A percentile compares a stretch with the other conserved stretches of the same genome.
These are phyloP conservation scores for Murraya koenigii DNA, from an alignment of 345 rosid genomes.

Conservation along the genomic window DNA sequence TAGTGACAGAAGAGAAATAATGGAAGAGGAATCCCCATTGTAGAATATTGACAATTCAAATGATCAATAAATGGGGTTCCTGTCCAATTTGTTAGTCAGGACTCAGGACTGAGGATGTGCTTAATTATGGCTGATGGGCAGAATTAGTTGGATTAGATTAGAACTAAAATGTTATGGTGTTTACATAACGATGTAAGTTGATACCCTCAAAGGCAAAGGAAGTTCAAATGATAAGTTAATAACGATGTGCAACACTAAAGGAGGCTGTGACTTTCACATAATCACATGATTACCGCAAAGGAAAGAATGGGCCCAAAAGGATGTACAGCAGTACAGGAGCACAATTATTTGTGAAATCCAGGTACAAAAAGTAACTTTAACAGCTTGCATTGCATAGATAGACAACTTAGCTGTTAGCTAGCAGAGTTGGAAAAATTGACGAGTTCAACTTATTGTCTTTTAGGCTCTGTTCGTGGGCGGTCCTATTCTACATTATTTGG, in stretches of 20 bases:
- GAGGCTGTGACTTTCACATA: neutral
- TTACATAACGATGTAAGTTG: too few relatives aligned
- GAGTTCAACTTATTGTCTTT: neutral
- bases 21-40: neutral
- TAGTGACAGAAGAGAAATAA: neutral
- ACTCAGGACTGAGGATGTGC: neutral
- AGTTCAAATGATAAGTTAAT: neutral
- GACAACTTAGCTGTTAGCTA: neutral
- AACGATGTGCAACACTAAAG: neutral
- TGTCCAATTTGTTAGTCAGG: neutral
- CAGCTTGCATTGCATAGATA: neutral
- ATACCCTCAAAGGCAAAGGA: neutral
- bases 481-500: neutral
- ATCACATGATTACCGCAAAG: too few relatives aligned
- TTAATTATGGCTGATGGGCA: too few relatives aligned
- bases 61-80: too few relatives aligned
- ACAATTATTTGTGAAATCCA: neutral
- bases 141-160: neutral
- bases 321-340: neutral
- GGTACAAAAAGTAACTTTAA: neutral
- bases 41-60: too few relatives aligned
- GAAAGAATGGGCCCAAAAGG: neutral
- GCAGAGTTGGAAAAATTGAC: neutral
- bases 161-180: neutral
- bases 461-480: neutral